Conservation (phyloP, 441 rosid genomes). For the Adansonia madagascariensis region DNA sequence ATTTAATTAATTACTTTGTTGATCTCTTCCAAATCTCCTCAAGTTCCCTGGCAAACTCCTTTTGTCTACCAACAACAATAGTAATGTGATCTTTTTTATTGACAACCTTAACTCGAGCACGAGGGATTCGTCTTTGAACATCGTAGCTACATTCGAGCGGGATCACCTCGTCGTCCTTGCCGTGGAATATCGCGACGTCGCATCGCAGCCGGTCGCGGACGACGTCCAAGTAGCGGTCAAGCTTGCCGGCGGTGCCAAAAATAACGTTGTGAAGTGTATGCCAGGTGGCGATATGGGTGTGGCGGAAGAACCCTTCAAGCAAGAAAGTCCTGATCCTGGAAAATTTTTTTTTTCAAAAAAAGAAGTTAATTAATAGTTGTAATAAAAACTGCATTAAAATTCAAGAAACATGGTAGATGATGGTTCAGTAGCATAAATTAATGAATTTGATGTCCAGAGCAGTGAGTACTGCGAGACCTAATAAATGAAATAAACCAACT, state of each 20-base stretch:
- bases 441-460: neutral
- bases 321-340: constrained; percentile 74
- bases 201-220: constrained; percentile 64
- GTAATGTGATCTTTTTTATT: constrained; percentile 87
- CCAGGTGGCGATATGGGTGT: constrained; percentile 95
- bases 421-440: constrained; percentile 21
- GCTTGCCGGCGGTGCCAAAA: constrained; percentile 82
- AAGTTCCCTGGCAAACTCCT: constrained; percentile 78
- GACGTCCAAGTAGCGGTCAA: constrained; percentile 66
- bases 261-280: constrained; percentile 95
- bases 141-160: constrained; percentile 84
- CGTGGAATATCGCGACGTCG: constrained; percentile 75
- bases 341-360: neutral
- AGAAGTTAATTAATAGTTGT: neutral
- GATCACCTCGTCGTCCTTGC: constrained; percentile 76
- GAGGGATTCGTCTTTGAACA: constrained; percentile 59
- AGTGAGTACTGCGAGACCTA: neutral
- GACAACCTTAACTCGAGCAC: constrained; percentile 68
- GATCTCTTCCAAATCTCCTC: constrained; percentile 82
- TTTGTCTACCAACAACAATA: constrained; percentile 79
- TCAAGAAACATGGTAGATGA: neutral
- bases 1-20: neutral
- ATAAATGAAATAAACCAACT: constrained; percentile 15
- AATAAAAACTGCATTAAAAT: constrained; percentile 22
- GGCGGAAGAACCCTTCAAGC: constrained; percentile 89